These are phyloP conservation scores for Calonectria crousiana DNA, from an alignment of 2,329 filamentous ascomycete genomes.

Conservation along the genomic window DNA sequence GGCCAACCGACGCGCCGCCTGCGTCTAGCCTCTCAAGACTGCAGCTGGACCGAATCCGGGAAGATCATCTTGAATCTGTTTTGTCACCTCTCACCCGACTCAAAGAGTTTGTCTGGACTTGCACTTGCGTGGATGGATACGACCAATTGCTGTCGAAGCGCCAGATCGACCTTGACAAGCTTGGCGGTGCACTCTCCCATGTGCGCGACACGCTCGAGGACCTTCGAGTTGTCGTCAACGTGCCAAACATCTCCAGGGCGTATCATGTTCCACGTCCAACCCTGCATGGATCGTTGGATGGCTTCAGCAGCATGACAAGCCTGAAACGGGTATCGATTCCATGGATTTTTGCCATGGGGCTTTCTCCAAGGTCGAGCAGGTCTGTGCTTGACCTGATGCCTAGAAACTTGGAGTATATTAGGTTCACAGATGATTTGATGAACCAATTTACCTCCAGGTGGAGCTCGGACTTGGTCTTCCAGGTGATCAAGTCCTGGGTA, in stretches of 20 bases:
- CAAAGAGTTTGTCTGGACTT: not conserved
- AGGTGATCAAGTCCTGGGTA: not conserved
- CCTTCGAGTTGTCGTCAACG: not conserved
- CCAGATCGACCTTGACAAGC: not conserved
- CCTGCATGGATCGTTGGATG: not conserved
- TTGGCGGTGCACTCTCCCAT: not conserved
- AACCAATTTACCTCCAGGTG: not conserved
- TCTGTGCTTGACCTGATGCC: not conserved
- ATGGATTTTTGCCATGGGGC: not conserved
- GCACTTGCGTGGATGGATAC: slow-evolving; percentile 2
- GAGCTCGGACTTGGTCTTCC: not conserved
- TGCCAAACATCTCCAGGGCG: not conserved
- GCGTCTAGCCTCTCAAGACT: not conserved
- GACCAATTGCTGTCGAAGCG: not conserved
- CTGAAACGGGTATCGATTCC: not conserved
- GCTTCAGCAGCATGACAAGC: not conserved
- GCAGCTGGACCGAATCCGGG: not conserved
- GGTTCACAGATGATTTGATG: not conserved
- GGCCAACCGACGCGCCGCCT: not conserved
- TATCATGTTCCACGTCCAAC: not conserved
- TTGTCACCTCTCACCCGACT: not conserved
- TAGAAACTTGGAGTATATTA: not conserved
- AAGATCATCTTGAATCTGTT: not conserved
- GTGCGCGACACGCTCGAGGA: slow-evolving; percentile 1
- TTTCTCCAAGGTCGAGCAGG: not conserved